Evolutionary conservation across 176 grass and related monocot species (phyloP).

Genomic region (Areca catechu): DNA sequence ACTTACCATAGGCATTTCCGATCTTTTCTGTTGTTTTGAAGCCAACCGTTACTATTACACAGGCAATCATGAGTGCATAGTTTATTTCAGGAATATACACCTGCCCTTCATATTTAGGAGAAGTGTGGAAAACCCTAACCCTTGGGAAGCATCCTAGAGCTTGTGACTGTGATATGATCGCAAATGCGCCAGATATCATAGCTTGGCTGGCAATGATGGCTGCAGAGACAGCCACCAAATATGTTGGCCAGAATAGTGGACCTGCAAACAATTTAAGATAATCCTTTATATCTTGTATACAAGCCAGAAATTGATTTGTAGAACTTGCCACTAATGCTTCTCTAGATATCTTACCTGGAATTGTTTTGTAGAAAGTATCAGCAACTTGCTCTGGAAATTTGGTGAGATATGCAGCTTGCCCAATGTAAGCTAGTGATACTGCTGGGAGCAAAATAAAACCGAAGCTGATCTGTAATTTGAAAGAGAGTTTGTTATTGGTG

Average conservation of each 20-base stretch:
- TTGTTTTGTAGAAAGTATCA: too few species aligned
- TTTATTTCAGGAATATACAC: slow-evolving; percentile 71
- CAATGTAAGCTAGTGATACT: slow-evolving; percentile 15
- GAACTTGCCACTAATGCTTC: too few species aligned
- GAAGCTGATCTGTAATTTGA: slow-evolving; percentile 44
- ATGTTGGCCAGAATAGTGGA: slow-evolving; percentile 55
- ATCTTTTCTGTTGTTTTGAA: slow-evolving; percentile 50
- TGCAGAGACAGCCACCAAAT: slow-evolving; percentile 44
- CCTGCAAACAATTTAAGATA: slow-evolving; percentile 16
- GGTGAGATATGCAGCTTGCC: neutral
- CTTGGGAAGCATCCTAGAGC: slow-evolving; percentile 49
- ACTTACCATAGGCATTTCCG: slow-evolving; percentile 56
- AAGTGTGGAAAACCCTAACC: slow-evolving; percentile 58
- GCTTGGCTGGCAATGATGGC: slow-evolving; percentile 67
- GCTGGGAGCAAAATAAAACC: slow-evolving; percentile 33
- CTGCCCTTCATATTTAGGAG: slow-evolving; percentile 51
- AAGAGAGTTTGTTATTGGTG: neutral
- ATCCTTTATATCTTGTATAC: too few species aligned
- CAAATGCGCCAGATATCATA: slow-evolving; percentile 58
- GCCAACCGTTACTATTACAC: slow-evolving; percentile 30
- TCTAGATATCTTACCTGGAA: too few species aligned
- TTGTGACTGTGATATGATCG: slow-evolving; percentile 48
- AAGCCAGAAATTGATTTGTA: too few species aligned
- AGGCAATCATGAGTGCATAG: slow-evolving; percentile 39
- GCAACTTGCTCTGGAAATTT: too few species aligned